Conservation (phyloP, 495 filamentous ascomycete genomes). For the Evansstolkia leycettana region DNA sequence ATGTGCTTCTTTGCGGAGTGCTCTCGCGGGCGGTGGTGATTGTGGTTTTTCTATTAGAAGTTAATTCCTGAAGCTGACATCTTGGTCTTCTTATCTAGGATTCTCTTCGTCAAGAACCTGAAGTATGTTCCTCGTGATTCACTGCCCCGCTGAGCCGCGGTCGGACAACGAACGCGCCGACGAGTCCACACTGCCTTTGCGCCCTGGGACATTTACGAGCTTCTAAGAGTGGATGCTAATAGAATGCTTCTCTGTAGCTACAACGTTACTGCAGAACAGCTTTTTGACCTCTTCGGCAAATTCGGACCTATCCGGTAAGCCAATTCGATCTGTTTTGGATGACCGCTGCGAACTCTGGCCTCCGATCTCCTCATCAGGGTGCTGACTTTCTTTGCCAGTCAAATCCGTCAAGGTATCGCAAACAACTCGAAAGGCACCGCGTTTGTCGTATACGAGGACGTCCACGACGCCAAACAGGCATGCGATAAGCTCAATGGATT, state of each 20-base stretch:
- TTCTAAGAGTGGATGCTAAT: slow-evolving; percentile 3
- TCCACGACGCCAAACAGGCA: slow-evolving; percentile 95
- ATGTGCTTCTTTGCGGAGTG: neutral
- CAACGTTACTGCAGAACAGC: slow-evolving; percentile 87
- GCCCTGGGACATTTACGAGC: too few relatives aligned
- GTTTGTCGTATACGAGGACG: slow-evolving; percentile 98
- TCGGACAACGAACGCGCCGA: too few relatives aligned
- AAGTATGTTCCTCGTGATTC: slow-evolving; percentile 43
- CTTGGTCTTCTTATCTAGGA: too few relatives aligned
- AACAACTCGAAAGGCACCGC: slow-evolving; percentile 96
- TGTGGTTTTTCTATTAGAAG: too few relatives aligned
- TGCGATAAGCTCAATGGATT: slow-evolving; percentile 99
- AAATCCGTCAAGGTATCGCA: slow-evolving; percentile 97
- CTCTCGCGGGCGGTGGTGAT: too few relatives aligned
- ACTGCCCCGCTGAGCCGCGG: slow-evolving; percentile 9
- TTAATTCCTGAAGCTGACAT: too few relatives aligned
- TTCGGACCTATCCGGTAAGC: slow-evolving; percentile 86
- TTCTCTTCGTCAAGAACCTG: slow-evolving; percentile 97
- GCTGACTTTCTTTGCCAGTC: slow-evolving; percentile 37
- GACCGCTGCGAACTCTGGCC: too few relatives aligned
- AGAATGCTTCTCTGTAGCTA: slow-evolving; percentile 43
- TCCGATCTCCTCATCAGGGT: neutral
- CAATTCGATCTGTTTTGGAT: neutral
- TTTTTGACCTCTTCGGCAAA: slow-evolving; percentile 91
- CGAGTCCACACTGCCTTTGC: too few relatives aligned